These are phyloP conservation scores for Penicillium desertorum DNA, from an alignment of 495 filamentous ascomycete species.

Conservation along the genomic window DNA sequence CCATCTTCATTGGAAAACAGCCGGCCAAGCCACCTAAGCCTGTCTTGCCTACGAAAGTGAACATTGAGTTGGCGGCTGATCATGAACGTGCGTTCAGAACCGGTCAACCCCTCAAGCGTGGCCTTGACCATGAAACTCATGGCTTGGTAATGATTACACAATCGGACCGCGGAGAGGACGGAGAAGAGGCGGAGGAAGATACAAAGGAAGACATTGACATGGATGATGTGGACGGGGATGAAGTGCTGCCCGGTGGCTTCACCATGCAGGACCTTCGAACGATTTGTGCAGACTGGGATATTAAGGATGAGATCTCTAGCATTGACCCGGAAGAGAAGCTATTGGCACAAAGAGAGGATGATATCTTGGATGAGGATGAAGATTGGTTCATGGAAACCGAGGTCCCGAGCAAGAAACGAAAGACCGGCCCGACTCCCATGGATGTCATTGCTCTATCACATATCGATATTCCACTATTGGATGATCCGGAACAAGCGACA, in stretches of 20 bases:
- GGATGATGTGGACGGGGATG: constrained; percentile 54
- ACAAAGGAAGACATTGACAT: constrained; percentile 55
- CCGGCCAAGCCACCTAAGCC: constrained; percentile 75
- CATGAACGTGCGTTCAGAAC: constrained; percentile 78
- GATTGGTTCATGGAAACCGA: constrained; percentile 50
- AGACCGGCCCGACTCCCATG: constrained; percentile 39
- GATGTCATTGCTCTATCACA: constrained; percentile 47
- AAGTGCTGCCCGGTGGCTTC: constrained; percentile 56
- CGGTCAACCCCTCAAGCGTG: constrained; percentile 54
- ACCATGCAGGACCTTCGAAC: constrained; percentile 73
- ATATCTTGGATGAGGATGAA: constrained; percentile 47
- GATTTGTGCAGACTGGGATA: constrained; percentile 81
- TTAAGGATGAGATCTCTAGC: constrained; percentile 46
- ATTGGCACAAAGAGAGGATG: constrained; percentile 12
- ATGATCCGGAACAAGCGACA: constrained; percentile 62
- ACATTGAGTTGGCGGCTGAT: constrained; percentile 76
- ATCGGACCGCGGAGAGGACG: constrained; percentile 50
- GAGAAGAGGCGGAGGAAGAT: constrained; percentile 56
- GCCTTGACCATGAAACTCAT: constrained; percentile 54
- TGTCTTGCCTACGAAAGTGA: constrained; percentile 80
- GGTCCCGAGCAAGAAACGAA: constrained; percentile 51
- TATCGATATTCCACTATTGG: constrained; percentile 52
- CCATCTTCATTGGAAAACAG: constrained; percentile 65
- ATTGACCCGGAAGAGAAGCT: constrained; percentile 31
- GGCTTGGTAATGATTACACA: constrained; percentile 59